Evolutionary conservation across 1,139 yeast species (phyloP), one percentile per base, ranked within the genome.

Genomic region (Lodderomyces jiufengensis): DNA sequence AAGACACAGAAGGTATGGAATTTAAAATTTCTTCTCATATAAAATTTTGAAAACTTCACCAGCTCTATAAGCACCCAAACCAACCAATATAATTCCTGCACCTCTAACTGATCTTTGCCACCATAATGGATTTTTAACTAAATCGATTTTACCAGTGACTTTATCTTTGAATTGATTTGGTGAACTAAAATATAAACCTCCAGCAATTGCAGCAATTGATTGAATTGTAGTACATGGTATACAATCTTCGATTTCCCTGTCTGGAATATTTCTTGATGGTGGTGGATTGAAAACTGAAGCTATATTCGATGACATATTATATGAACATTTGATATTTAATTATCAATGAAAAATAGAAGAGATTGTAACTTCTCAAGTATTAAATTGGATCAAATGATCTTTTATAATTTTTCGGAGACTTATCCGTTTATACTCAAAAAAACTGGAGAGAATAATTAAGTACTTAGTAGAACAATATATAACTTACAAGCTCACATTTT

Each of bases 201-300:
- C 65, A 1, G 49, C 63, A 9, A 66, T 31, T 5, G 63, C 58
- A 24, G 61, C 54, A 9, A 55, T 39, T 37, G 67, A 58, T 47
- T 69, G 76, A 9, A 67, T 55, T 3, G 63, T 54, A 2, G 71
- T 68, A 43, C 76, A 70, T 6, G 67, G 66, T 14, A 65, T 34
- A 43, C 76, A 70, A 12, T 52, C 58, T 6, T 47, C 51, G 5
- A 42, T 39, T 3, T 53, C 56, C n/a, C 48, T 52, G 9, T 45
- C 47, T 1, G 57, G 43, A 9, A 59, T 40, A 27, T 53, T 55
- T 18, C 64, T 45, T 7, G 65, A 43, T 3, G 66, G 58, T 3
- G 69, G 67, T 1, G 71, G 71, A 37, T 53, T 62, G 45, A 69
- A 66, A 10, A 67, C 60, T 8, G 58, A 52, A 16, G 66, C 48